These are phyloP conservation scores for Pezicula radicicola DNA, from an alignment of 2,329 filamentous ascomycete species.

Conservation along the genomic window DNA sequence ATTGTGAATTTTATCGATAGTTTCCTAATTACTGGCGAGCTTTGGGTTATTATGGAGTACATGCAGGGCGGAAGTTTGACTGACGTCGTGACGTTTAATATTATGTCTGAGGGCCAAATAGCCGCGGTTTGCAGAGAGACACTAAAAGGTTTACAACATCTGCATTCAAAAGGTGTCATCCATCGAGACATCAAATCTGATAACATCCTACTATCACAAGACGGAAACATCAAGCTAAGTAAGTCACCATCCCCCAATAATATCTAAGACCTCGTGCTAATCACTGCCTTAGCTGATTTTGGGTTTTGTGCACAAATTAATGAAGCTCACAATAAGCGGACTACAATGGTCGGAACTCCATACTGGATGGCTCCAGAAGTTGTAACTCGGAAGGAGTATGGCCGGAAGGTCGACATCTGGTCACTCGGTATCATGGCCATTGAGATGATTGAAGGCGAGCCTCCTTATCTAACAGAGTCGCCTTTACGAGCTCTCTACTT, in stretches of 20 bases:
- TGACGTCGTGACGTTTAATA: constrained; percentile 98
- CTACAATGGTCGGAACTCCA: constrained; percentile 97
- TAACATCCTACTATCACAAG: constrained; percentile 90
- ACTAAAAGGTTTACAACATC: constrained; percentile 83
- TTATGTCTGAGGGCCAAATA: constrained; percentile 98
- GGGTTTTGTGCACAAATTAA: constrained; percentile 99
- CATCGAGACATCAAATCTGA: constrained; percentile 99
- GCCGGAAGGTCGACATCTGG: constrained; percentile 98
- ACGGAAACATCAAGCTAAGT: constrained; percentile 98
- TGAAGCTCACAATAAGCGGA: constrained; percentile 93
- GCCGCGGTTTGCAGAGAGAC: constrained; percentile 94
- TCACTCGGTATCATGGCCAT: constrained; percentile 98
- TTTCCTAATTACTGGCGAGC: constrained; percentile 81
- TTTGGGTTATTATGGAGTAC: constrained; percentile 99
- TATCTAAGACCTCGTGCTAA: constrained; percentile 27
- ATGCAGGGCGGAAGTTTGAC: constrained; percentile 98
- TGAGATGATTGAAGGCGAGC: constrained; percentile 99
- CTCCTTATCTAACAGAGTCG: constrained; percentile 93
- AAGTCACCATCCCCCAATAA: constrained; percentile 34
- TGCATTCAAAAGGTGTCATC: constrained; percentile 97
- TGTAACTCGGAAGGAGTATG: constrained; percentile 95
- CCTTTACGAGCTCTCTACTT: constrained; percentile 90
- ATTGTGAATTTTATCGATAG: constrained; percentile 99
- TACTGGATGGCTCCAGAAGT: constrained; percentile 99
- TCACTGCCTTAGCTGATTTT: constrained; percentile 71